These are phyloP conservation scores for Xylaria sp. DNA, from an alignment of 2,329 filamentous ascomycete species.

Conservation along the genomic window DNA sequence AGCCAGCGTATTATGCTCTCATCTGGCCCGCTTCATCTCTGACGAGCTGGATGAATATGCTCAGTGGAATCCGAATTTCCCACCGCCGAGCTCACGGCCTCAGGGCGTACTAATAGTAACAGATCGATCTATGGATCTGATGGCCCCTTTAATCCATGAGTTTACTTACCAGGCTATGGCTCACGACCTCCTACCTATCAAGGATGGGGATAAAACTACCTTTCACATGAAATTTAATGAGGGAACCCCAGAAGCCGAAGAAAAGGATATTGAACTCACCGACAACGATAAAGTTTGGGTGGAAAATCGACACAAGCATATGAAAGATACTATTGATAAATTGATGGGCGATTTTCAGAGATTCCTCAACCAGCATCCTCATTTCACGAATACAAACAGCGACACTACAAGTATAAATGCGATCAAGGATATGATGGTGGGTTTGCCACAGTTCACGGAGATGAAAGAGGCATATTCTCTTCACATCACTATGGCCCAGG, in stretches of 20 bases:
- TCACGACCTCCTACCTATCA: constrained; percentile 88
- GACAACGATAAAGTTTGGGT: constrained; percentile 97
- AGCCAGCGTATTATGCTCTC: constrained; percentile 85
- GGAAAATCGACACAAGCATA: constrained; percentile 92
- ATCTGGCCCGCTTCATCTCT: constrained; percentile 91
- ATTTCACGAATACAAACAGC: constrained; percentile 81
- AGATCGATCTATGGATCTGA: constrained; percentile 91
- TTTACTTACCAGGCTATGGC: constrained; percentile 99
- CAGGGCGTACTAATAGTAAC: constrained; percentile 86
- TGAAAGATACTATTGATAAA: constrained; percentile 97
- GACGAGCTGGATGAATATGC: constrained; percentile 91
- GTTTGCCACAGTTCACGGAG: constrained; percentile 92
- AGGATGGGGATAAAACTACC: constrained; percentile 87
- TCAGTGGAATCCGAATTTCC: constrained; percentile 85
- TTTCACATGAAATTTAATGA: constrained; percentile 85
- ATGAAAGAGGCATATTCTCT: constrained; percentile 95
- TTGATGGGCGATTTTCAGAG: constrained; percentile 92
- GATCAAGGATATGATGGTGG: constrained; percentile 97
- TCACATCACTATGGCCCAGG: constrained; percentile 95
- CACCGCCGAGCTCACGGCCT: constrained; percentile 80
- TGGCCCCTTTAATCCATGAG: constrained; percentile 89
- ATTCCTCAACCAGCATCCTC: constrained; percentile 90
- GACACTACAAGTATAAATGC: constrained; percentile 83
- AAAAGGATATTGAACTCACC: constrained; percentile 89
- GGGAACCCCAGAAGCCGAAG: constrained; percentile 74